These are phyloP conservation scores for Delphinella strobiligena DNA, from an alignment of 2,329 filamentous ascomycete species.

Conservation along the genomic window DNA sequence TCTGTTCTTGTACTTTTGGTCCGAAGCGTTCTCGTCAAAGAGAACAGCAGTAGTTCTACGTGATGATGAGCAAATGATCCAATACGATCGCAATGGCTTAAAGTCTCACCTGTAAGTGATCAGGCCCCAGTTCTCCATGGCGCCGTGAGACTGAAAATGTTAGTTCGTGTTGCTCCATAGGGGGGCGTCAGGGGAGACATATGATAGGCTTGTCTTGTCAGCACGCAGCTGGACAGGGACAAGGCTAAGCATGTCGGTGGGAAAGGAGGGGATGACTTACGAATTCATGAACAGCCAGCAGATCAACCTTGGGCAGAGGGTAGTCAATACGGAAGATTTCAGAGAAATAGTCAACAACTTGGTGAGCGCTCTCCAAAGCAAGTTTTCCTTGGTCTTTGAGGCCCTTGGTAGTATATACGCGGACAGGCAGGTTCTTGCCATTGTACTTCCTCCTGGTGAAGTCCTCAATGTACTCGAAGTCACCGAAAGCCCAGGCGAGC, in stretches of 20 bases:
- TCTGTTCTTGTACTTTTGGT: conserved; percentile 80
- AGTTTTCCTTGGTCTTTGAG: conserved; percentile 84
- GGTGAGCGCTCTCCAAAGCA: conserved; percentile 81
- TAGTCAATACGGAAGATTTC: conserved; percentile 91
- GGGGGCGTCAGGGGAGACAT: conserved; percentile 18
- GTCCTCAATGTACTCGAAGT: conserved; percentile 93
- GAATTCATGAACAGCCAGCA: conserved; percentile 89
- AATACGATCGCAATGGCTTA: too few species aligned
- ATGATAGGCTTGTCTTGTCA: conserved; percentile 27
- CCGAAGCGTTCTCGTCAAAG: conserved; percentile 88
- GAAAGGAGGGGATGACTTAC: conserved; percentile 41
- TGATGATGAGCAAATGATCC: too few species aligned
- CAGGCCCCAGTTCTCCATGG: conserved; percentile 95
- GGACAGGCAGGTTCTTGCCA: conserved; percentile 79
- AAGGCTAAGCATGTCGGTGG: not conserved
- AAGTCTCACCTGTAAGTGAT: conserved; percentile 57
- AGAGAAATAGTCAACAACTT: conserved; percentile 93
- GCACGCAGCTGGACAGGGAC: not conserved
- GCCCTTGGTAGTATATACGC: conserved; percentile 92
- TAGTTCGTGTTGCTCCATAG: conserved; percentile 16
- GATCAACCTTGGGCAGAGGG: conserved; percentile 80
- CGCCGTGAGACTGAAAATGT: conserved; percentile 48
- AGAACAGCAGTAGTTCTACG: conserved; percentile 73
- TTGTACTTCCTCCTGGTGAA: conserved; percentile 84
- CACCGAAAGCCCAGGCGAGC: conserved; percentile 85